Conservation (phyloP, 768 basidiomycete species). For the Agrocybe praecox region DNA sequence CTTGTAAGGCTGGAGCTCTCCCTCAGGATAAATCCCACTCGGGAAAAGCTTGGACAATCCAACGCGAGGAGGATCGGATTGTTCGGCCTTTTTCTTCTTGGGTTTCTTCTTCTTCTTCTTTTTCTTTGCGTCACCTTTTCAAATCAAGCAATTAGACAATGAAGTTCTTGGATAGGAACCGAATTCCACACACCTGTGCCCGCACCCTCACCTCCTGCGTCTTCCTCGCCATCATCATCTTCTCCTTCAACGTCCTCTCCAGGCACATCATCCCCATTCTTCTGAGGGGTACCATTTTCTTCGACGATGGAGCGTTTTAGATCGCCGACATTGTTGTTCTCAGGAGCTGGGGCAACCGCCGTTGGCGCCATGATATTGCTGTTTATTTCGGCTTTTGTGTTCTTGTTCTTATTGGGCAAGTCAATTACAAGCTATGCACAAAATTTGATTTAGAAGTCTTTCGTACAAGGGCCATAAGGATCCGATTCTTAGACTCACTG, state of each 20-base stretch:
- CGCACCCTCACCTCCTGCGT: conserved; percentile 20
- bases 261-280: conserved; percentile 7
- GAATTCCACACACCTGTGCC: conserved; percentile 14
- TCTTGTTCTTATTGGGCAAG: not conserved
- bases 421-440: not conserved
- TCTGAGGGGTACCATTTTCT: not conserved
- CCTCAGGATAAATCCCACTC: conserved; percentile 86
- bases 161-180: not conserved
- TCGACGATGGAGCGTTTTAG: not conserved
- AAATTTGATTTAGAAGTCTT: too few relatives aligned
- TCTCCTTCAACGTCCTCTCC: conserved; percentile 19
- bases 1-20: conserved; percentile 89
- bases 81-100: conserved; percentile 80
- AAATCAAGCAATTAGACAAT: not conserved
- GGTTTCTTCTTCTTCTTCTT: conserved; percentile 96
- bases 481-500: too few relatives aligned
- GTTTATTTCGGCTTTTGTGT: not conserved
- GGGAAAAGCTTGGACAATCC: conserved; percentile 89
- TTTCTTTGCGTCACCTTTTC: conserved; percentile 59
- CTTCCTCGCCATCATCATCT: conserved; percentile 26
- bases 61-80: conserved; percentile 91
- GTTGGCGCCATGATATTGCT: not conserved
- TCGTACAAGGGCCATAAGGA: too few relatives aligned
- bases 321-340: not conserved
- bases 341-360: not conserved